Base-by-base conservation (phyloP, 352 stramenopile species). In the Pythium brachiatum region DNA sequence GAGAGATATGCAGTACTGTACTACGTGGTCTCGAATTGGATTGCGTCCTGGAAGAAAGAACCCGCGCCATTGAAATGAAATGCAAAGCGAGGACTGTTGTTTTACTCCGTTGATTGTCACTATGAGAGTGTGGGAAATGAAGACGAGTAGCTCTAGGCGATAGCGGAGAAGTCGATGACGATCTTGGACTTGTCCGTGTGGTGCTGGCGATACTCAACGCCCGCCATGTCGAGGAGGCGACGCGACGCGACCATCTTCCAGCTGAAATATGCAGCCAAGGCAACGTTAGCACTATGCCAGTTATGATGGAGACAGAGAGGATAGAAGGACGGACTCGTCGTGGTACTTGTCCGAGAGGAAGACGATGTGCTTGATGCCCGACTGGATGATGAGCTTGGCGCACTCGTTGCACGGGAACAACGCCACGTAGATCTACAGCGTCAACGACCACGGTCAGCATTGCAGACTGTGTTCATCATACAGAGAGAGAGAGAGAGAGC, bases 381-480 rank as follows among this genome's bases (percentile, higher is more conserved):
- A 94, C 83, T 94, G 97, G 72, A 99, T 99, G 66, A 99, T 99
- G 57, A 99, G 85, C 72, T 99, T 99, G 34, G 96, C 93, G 74
- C 97, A 99, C 70, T 99, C 97, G 73, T 99, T 98, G 77, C 97
- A 99, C 9, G 97, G 97, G 71, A 99, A 99, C 32, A 99, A 78
- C 15, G 96, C 95, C 39, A 99, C 96, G 75, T 99, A 99, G 51
- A 99, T 96, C 75, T 96, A 50, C 20, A 51, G 7, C 20, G 13
- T 57, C 26, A 31, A 18, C 18, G 48, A 26, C 32, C 34, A 7
- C 16, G 15, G 9, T 4, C 12, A 20, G 32, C 48, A 3, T n/a
- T n/a, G n/a, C n/a, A 34, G 29, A 11, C 29, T 34, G 29, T 9
- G 29, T 34, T 34, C n/a, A 13, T 11, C 51, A 43, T 27, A 25